Conservation (phyloP, 2,329 filamentous ascomycete species). For the Botrytis fabae region DNA sequence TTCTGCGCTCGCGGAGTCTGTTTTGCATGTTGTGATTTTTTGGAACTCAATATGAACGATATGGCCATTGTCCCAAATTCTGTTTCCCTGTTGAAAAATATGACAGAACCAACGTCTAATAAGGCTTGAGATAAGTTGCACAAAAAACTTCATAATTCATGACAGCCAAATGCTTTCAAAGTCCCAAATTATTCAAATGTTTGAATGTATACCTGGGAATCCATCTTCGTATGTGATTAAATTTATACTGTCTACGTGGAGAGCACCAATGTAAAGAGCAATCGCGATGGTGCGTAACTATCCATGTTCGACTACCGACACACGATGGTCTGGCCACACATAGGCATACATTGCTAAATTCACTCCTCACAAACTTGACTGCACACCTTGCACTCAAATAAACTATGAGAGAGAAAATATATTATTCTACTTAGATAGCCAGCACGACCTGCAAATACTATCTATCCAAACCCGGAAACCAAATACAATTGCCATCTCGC, state of each 20-base stretch:
- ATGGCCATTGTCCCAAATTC: neutral
- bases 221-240: neutral
- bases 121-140: neutral
- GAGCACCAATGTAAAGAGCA: neutral
- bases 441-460: neutral
- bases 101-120: neutral
- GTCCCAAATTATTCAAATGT: neutral
- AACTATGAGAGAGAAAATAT: neutral
- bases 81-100: neutral
- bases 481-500: constrained; percentile 1
- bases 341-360: neutral
- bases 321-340: neutral
- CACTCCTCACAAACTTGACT: neutral
- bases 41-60: neutral
- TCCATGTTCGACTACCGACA: neutral
- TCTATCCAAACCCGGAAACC: neutral
- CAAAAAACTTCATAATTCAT: neutral
- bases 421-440: neutral
- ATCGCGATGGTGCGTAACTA: neutral
- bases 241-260: neutral
- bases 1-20: neutral
- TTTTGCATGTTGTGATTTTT: neutral
- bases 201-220: neutral
- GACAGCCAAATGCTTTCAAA: neutral
- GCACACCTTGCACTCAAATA: neutral